Evolutionary conservation across 2,329 filamentous ascomycete species (phyloP).

Genomic region (Aspergillus sp.): DNA sequence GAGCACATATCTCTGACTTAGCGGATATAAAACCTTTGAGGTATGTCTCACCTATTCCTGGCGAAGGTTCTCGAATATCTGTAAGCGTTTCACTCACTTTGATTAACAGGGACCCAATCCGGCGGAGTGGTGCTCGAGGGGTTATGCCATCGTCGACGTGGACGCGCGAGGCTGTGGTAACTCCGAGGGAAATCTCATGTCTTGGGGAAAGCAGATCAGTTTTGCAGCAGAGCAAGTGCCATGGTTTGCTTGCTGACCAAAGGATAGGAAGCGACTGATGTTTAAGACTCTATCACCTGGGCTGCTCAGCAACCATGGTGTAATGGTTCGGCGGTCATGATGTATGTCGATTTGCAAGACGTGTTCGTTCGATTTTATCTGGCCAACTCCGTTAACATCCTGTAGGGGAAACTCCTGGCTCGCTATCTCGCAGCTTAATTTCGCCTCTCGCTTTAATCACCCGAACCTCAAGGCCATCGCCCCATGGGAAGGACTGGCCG

Average conservation of each 20-base stretch:
- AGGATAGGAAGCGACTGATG: slow-evolving; percentile 24
- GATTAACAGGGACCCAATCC: slow-evolving; percentile 21
- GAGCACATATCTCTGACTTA: slow-evolving; percentile 2
- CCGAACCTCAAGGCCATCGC: slow-evolving; percentile 23
- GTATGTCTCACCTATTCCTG: background rate
- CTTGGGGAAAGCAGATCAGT: slow-evolving; percentile 20
- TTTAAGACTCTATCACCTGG: slow-evolving; percentile 25
- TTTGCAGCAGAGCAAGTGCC: background rate
- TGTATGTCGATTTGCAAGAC: background rate
- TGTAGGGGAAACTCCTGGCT: slow-evolving; percentile 18
- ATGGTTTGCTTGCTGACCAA: no score
- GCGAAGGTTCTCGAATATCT: no score
- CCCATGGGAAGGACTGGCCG: slow-evolving; percentile 20
- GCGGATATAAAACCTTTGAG: slow-evolving; percentile 24
- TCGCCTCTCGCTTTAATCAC: slow-evolving; percentile 11
- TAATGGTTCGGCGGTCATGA: slow-evolving; percentile 17
- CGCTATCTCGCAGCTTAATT: slow-evolving; percentile 13
- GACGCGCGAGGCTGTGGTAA: slow-evolving; percentile 28
- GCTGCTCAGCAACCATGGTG: slow-evolving; percentile 25
- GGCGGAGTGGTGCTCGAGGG: slow-evolving; percentile 28
- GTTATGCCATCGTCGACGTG: slow-evolving; percentile 32
- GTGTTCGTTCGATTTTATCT: no score
- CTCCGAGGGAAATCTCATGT: slow-evolving; percentile 26
- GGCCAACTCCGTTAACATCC: background rate
- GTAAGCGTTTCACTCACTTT: no score